Base-by-base conservation (phyloP, 805 yeast genomes). In the Kurtzmaniella fragi region DNA sequence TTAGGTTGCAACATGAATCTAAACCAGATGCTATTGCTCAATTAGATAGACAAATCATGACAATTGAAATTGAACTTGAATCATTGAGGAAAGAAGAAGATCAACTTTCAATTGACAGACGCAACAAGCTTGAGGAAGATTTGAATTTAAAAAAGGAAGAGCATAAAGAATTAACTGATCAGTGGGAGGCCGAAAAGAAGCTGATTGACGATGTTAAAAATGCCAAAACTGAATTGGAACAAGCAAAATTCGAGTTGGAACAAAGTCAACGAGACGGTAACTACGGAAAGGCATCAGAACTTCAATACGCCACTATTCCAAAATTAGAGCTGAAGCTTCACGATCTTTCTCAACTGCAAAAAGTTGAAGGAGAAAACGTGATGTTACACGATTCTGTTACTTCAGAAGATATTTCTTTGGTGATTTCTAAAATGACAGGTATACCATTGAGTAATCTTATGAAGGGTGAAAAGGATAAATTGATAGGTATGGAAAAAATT, bases 1-100 rank as follows among this genome's bases (percentile, higher is more conserved):
- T 91, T 42, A 72, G 99, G 47, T 69, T 91, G 42, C 99, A 91
- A 61, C 98, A 93, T 58, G 99, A 91, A 64, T 88, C 96, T 1
- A 90, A 89, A 57, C 99, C 99, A 0, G 99, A 91, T 55, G 87
- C 90, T 2, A 85, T 93, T 39, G 91, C 89, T 53, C 85, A 82
- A 34, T 70, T 91, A 42, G 98, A 91, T 58, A 77, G 98, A 45
- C 73, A 82, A 23, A 80, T 91, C 34, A 88, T 91, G 89, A 93
- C 96, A 3, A 83, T 93, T 44, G 90, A 90, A 62, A 93, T 93
- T 50, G 99, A 93, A 62, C 71, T 93, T 42, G 99, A 91, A 62
- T 88, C 97, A 0, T 71, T 93, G 53, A 79, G 91, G 53, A 93
- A 93, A 55, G 99, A 93, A 57, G 87, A 89, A 3, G 97, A 91